A percentile compares a stretch with the other conserved stretches of the same genome.
Evolutionary conservation across 2,329 filamentous ascomycete genomes (phyloP).

Genomic region (Pseudogymnoascus sp.): DNA sequence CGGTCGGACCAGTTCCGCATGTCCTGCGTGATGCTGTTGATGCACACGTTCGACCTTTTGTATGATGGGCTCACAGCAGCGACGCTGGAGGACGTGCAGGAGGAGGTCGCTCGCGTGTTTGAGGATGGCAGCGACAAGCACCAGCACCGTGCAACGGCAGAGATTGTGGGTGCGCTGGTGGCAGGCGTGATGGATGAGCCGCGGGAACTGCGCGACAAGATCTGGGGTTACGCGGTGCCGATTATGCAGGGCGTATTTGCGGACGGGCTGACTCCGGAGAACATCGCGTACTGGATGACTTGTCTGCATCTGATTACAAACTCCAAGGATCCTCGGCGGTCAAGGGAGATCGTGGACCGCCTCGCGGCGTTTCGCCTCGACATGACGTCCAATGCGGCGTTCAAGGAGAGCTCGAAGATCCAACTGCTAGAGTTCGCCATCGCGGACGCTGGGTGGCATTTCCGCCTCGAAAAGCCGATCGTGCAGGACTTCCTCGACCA

Average conservation of each 20-base stretch:
- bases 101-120: slow-evolving; percentile 68
- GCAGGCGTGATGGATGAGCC: slow-evolving; percentile 73
- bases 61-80: slow-evolving; percentile 68
- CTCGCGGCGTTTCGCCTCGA: slow-evolving; percentile 82
- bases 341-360: slow-evolving; percentile 76
- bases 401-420: slow-evolving; percentile 97
- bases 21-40: slow-evolving; percentile 75
- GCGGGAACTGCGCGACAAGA: slow-evolving; percentile 59
- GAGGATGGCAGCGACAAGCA: slow-evolving; percentile 95
- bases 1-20: slow-evolving; percentile 81
- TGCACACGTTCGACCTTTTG: slow-evolving; percentile 85
- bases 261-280: slow-evolving; percentile 92
- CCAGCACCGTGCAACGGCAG: slow-evolving; percentile 89
- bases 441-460: slow-evolving; percentile 89
- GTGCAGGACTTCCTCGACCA: slow-evolving; percentile 82
- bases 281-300: slow-evolving; percentile 87
- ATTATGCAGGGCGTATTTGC: slow-evolving; percentile 77
- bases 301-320: slow-evolving; percentile 86
- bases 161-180: slow-evolving; percentile 82
- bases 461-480: slow-evolving; percentile 81
- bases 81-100: slow-evolving; percentile 81
- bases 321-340: slow-evolving; percentile 79
- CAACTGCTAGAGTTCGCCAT: slow-evolving; percentile 83
- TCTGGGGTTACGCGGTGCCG: slow-evolving; percentile 88
- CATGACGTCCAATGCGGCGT: slow-evolving; percentile 90